Conservation (phyloP, 2,329 filamentous ascomycete species). For the Magnaporthiopsis rhizophila region DNA sequence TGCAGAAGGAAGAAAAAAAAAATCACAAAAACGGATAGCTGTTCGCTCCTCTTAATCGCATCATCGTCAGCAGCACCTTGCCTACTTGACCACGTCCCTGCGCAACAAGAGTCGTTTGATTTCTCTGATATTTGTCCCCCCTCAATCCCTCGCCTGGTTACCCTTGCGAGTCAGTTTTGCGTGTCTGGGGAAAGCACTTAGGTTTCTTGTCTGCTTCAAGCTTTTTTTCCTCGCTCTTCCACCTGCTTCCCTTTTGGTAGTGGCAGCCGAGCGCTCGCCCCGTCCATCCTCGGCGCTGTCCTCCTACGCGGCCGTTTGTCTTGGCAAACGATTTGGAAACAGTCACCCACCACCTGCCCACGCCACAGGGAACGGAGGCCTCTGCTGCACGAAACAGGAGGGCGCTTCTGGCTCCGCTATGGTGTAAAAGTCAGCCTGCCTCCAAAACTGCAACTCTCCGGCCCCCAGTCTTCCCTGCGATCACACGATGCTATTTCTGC, state of each 20-base stretch:
- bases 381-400: neutral
- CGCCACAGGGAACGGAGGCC: slow-evolving; percentile 1
- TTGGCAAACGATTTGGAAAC: neutral
- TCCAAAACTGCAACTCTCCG: neutral
- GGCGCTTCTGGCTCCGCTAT: slow-evolving; percentile 2
- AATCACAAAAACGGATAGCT: neutral
- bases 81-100: neutral
- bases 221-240: neutral
- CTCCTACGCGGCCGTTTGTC: neutral
- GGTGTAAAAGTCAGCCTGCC: slow-evolving; percentile 1
- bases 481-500: slow-evolving; percentile 6
- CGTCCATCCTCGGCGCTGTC: neutral
- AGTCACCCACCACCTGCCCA: slow-evolving; percentile 6
- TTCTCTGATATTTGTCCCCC: neutral
- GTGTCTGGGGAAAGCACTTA: neutral
- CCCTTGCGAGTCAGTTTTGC: neutral
- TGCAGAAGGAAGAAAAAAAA: neutral
- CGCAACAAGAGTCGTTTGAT: neutral
- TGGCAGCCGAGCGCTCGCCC: neutral
- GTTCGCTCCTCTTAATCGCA: neutral
- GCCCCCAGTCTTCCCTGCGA: neutral
- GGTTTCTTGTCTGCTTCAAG: neutral
- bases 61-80: neutral
- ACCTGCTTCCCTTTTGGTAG: neutral
- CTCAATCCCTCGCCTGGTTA: neutral